phyloP scores from a whole-genome alignment of 2,329 filamentous ascomycete species.

The Pseudocercospora cruenta region DNA sequence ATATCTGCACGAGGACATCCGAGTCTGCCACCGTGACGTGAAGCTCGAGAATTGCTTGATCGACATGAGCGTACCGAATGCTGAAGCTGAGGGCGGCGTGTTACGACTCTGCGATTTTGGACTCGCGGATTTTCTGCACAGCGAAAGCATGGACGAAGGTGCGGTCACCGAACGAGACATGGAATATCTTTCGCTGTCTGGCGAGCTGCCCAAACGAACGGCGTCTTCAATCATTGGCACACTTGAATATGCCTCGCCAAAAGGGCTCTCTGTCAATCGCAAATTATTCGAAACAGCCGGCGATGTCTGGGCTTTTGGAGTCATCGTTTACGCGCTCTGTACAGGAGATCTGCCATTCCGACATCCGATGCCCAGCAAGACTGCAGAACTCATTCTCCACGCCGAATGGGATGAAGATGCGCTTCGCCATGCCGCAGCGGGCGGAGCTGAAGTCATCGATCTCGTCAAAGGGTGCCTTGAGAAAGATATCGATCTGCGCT shows the following conservation, averaged over 20 bases:
- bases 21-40: constrained; percentile 68
- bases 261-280: constrained; percentile 48
- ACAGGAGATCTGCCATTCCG: constrained; percentile 66
- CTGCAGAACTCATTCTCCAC: constrained; percentile 61
- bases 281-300: constrained; percentile 58
- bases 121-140: constrained; percentile 68
- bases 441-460: constrained; percentile 55
- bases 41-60: constrained; percentile 71
- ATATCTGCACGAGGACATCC: constrained; percentile 69
- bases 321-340: constrained; percentile 64
- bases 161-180: constrained; percentile 14
- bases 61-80: constrained; percentile 55
- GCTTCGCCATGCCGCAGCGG: constrained; percentile 50
- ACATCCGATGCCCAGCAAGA: constrained; percentile 61
- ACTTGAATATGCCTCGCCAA: constrained; percentile 59
- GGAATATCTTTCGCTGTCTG: constrained; percentile 23
- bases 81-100: constrained; percentile 56
- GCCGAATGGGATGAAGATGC: constrained; percentile 62
- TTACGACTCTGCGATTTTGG: constrained; percentile 70
- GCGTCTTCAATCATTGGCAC: constrained; percentile 59
- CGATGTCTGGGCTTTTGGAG: constrained; percentile 70
- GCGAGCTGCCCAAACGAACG: constrained; percentile 27
- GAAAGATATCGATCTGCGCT: constrained; percentile 58
- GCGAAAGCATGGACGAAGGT: constrained; percentile 44
- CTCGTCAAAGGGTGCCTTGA: constrained; percentile 64